Conservation (phyloP, 345 rosid genomes). For the Eucalyptus grandis region DNA sequence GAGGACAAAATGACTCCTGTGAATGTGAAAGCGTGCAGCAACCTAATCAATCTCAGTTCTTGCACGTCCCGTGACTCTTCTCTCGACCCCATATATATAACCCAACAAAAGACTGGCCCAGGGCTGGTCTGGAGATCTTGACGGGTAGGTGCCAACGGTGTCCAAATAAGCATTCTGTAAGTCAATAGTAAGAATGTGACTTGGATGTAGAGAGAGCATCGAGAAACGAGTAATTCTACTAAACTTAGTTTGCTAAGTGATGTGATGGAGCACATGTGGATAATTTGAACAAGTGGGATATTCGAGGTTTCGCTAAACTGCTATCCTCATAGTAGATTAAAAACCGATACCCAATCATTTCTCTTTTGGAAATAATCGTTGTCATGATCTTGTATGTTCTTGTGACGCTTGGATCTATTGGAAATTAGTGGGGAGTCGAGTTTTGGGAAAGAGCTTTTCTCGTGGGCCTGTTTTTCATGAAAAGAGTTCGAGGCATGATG, state of each 20-base stretch:
- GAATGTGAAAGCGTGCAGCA: not conserved
- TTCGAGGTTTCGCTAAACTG: not conserved
- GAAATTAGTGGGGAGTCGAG: not conserved
- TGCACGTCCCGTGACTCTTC: not conserved
- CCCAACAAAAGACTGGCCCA: not conserved
- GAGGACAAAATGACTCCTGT: not conserved
- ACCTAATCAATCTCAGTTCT: not conserved
- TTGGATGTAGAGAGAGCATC: not conserved
- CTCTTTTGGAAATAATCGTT: not conserved
- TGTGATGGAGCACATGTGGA: not conserved
- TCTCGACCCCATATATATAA: slow-evolving; percentile 4
- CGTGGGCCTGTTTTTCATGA: not conserved
- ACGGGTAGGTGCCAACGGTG: not conserved
- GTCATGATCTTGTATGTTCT: not conserved
- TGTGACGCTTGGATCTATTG: not conserved
- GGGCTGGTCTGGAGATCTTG: not conserved
- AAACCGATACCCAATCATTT: no score
- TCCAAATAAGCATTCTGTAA: not conserved
- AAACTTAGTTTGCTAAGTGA: not conserved
- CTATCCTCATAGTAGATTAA: no score
- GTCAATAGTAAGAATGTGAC: not conserved
- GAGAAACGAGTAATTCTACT: not conserved
- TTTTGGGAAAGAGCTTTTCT: not conserved
- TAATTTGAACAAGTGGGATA: not conserved
- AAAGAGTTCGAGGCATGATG: not conserved